Conservation (phyloP, 495 filamentous ascomycete species). For the Podospora pseudopauciseta region DNA sequence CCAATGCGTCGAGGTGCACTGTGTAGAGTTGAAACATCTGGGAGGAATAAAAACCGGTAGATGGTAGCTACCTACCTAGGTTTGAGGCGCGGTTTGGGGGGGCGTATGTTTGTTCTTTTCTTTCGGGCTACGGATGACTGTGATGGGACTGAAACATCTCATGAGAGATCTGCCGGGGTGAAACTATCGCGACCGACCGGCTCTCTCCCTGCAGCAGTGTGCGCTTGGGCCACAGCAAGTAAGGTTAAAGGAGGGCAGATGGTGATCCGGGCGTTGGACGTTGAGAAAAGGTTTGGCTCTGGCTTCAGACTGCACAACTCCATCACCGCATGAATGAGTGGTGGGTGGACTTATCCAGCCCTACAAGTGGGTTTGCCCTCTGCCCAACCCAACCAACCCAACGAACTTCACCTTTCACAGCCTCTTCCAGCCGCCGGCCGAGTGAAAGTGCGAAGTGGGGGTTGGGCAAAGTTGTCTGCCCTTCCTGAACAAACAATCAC, state of each 20-base stretch:
- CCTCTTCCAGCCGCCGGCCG: background rate
- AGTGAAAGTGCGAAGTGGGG: background rate
- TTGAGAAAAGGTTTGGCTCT: background rate
- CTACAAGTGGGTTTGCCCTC: background rate
- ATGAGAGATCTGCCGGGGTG: constrained; percentile 1
- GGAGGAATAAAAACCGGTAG: background rate
- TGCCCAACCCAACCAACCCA: background rate
- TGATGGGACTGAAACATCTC: background rate
- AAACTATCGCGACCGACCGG: background rate
- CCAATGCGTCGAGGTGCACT: background rate
- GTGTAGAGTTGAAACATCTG: background rate
- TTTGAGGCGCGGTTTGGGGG: background rate
- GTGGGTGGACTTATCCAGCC: background rate
- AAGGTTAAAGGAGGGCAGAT: background rate
- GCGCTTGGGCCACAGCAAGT: background rate
- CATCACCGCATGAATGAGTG: background rate
- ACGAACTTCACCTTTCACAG: background rate
- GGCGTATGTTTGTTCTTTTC: background rate
- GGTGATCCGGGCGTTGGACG: constrained; percentile 4
- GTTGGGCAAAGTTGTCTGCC: background rate
- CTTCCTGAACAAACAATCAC: no score
- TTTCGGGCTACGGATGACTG: background rate
- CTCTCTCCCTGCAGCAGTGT: background rate
- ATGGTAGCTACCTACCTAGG: background rate
- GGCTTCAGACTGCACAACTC: no score